Conservation (phyloP, 768 basidiomycete species). For the Suillus bovinus region DNA sequence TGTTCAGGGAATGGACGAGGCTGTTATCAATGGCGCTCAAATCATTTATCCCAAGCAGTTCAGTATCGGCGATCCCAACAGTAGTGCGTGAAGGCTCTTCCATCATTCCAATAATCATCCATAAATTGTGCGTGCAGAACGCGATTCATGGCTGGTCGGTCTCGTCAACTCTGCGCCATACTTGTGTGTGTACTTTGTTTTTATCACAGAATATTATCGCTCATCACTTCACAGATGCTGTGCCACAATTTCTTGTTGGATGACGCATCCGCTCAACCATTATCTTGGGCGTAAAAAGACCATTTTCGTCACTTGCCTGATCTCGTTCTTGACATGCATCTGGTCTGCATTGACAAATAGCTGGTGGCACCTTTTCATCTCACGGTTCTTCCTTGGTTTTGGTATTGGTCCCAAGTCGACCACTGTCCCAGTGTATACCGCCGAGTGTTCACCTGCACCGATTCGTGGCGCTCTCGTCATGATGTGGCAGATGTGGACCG, state of each 20-base stretch:
- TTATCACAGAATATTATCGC: slow-evolving; percentile 12
- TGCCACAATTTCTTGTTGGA: slow-evolving; percentile 59
- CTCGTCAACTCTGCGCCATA: slow-evolving; percentile 69
- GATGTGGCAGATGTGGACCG: slow-evolving; percentile 93
- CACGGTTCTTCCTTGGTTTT: slow-evolving; percentile 51
- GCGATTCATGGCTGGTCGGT: slow-evolving; percentile 75
- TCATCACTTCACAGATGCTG: slow-evolving; percentile 41
- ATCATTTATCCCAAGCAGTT: slow-evolving; percentile 53
- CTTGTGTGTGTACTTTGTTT: slow-evolving; percentile 37
- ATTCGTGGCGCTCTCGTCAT: slow-evolving; percentile 91
- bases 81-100: slow-evolving; percentile 20
- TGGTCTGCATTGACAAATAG: slow-evolving; percentile 56
- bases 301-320: slow-evolving; percentile 58
- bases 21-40: slow-evolving; percentile 46
- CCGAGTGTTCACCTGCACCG: slow-evolving; percentile 75
- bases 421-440: slow-evolving; percentile 65
- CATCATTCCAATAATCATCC: slow-evolving; percentile 12
- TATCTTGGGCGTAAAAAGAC: slow-evolving; percentile 61
- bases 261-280: slow-evolving; percentile 70
- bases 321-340: slow-evolving; percentile 54
- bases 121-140: slow-evolving; percentile 24
- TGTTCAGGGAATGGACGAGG: slow-evolving; percentile 59
- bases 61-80: slow-evolving; percentile 40
- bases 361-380: slow-evolving; percentile 59
- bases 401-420: slow-evolving; percentile 55